Evolutionary conservation across 139 green algal genomes (phyloP), one percentile per base, ranked within the genome.

Genomic region (Picochlorum sp.): DNA sequence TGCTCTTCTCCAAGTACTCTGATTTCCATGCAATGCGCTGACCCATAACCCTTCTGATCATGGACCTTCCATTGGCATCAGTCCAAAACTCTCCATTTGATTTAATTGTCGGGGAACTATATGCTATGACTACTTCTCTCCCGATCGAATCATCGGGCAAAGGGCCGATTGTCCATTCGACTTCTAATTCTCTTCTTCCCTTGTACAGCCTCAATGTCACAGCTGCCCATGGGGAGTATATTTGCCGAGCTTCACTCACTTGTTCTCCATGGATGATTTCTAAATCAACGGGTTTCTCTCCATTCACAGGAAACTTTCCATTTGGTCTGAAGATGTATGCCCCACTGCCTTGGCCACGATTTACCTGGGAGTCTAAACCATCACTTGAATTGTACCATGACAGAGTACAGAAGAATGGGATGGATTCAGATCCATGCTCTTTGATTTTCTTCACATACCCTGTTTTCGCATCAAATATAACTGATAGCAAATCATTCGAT

Each of bases 91-190:
- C 26, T 30, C 26, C 61, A 3, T 60, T 50, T 41, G 28, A 68
- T 30, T 66, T 32, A 34, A 83, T 13, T 41, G 49, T 47, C 2
- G 47, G 34, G 21, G 56, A 67, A 10, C 26, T 18, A 41, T 81
- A 81, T 44, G 52, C 32, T 52, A 66, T 13, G 11, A 76, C 69
- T 3, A 89, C 66, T 68, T 89, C 84, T 58, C 74, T 72, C 32
- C 84, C 82, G 9, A 80, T 38, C 4, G 62, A 78, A 26, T 89
- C 83, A 16, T 74, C 30, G 28, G 76, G 52, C 34, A 92, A 75
- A 24, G 84, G 85, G 4, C 86, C 85, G 30, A 84, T 78, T 0
- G 79, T 90, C 86, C 86, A 92, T 63, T 90, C 81, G 30, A 90
- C 44, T 65, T 89, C 83, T 24, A 83, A 54, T 16, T 70, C 49